phyloP scores from a whole-genome alignment of 192 early-diverging fungal species.

The Backusella psychrophila region DNA sequence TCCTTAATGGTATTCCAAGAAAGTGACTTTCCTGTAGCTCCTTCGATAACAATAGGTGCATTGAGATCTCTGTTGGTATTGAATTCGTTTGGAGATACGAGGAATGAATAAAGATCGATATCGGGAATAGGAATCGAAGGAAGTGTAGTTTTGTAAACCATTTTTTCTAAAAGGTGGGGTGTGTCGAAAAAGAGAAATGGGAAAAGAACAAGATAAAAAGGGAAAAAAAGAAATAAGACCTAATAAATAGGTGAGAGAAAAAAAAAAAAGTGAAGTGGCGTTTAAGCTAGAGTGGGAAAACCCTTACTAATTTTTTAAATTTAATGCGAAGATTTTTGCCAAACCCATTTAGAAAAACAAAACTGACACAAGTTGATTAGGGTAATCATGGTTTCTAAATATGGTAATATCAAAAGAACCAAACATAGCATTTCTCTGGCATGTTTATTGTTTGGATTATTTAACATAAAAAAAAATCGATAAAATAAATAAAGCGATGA shows the following conservation, averaged over 20 bases:
- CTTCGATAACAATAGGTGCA: constrained; percentile 17
- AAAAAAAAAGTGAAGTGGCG: neutral
- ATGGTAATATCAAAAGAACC: constrained; percentile 6
- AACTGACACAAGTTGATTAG: neutral
- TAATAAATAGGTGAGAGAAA: neutral
- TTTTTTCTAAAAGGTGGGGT: neutral
- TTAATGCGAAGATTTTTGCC: neutral
- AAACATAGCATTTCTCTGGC: neutral
- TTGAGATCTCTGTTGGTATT: neutral
- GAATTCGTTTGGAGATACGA: constrained; percentile 13
- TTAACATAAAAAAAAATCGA: neutral
- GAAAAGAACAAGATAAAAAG: no score
- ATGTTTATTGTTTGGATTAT: constrained; percentile 3
- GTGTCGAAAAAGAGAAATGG: neutral
- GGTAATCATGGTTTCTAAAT: neutral
- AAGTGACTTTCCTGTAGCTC: constrained; percentile 12
- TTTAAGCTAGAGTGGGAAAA: constrained; percentile 12
- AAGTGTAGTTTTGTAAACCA: constrained; percentile 24
- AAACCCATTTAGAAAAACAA: neutral
- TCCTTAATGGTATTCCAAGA: constrained; percentile 19
- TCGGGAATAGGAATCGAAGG: constrained; percentile 20
- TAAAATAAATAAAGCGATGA: neutral
- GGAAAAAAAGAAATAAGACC: neutral
- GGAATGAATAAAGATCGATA: constrained; percentile 26
- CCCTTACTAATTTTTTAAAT: neutral